Base-by-base conservation (phyloP, 208 protist species). In the Leishmania arabica region DNA sequence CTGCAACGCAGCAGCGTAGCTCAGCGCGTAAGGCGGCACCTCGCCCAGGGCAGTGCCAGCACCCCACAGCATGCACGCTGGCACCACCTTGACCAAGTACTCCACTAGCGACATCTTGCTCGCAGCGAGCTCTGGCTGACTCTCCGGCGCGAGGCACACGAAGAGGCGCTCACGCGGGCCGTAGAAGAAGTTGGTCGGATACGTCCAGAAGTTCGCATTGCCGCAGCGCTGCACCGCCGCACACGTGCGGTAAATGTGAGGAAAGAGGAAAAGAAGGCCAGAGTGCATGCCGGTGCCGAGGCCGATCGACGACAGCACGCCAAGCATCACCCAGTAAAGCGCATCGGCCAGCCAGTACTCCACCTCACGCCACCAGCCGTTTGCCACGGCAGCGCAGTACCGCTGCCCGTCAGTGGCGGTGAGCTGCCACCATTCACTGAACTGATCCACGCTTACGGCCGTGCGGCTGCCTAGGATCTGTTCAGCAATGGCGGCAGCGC, bases 1-100 rank as follows among this genome's bases (percentile, higher is more conserved):
- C 75, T 96, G 89, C 64, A 88, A 84, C 21, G 94, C 90, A 1
- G 97, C 94, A 2, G 95, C 94, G 82, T 98, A 96, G 78, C 97
- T 98, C 19, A 99, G 88, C 70, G 95, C 94, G 88, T 99, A 99
- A 2, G 99, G 99, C 58, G 98, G 99, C 58, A 99, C 90, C 90
- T 99, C 99, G 51, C 99, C 99, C 31, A 99, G 95, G 19, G 99
- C 99, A 1, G 99, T 99, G 49, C 99, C 98, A 17, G 91, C 88
- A 42, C 98, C 98, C 97, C 98, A 99, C 73, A 98, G 37, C 74
- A 99, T 78, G 78, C 97, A 98, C 49, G 94, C 90, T 9, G 94
- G 88, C 42, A 93, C 66, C 27, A 98, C 86, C 73, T 97, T 94
- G 40, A 89, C 66, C 45, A 97, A 85, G 51, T 89, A 82, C 62